Base-by-base conservation (phyloP, 257 asterid species). In the Agastache rugosa region DNA sequence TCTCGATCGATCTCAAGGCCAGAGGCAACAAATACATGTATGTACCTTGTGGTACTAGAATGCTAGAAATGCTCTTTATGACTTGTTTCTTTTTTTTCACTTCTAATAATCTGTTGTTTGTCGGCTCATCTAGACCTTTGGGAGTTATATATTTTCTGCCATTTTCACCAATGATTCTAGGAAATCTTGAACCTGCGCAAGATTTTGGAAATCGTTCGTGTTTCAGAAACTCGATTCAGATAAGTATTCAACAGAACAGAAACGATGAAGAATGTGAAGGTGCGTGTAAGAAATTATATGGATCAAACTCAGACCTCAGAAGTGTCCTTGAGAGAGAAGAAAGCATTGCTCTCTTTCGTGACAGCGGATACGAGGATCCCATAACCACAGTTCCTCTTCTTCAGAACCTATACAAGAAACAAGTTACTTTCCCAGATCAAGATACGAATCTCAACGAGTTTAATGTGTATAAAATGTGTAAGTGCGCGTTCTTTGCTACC, bases 331-430 rank as follows among this genome's bases (percentile, higher is more conserved):
- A 94, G 88, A 60, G 98, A 94, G 82, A 91, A 94, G 85, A 76
- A 75, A 8, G 97, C 98, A 1, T 85, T 84, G 87, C 93, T 92
- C 79, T 91, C 97, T 81, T 91, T 94, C 1, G 95, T 89, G 53
- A 85, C 68, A 6, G 86, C 0, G 0, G 98, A 91, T 7, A 94
- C 97, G 35, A 94, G 89, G 73, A 91, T 88, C 4, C 98, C 98
- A 47, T 85, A 88, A 19, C 98, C 98, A 65, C 85, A 82, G 51
- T 81, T 78, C 63, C 79, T 74, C 53, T 82, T 88, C 73, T 83
- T 87, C 80, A 93, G 76, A 48, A 87, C 90, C 98, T 93, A 27
- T 29, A 70, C 0, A 23, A 20, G 14, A 22, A n/a, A 6, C 1
- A 11, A 23, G 8, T 54, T 16, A 63, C 11, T 17, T 63, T 31